Percentiles rank a stretch among this genome's conserved stretches.
These are phyloP conservation scores for Vaccinium myrtillus DNA, from an alignment of 148 eudicot genomes.

Conservation along the genomic window DNA sequence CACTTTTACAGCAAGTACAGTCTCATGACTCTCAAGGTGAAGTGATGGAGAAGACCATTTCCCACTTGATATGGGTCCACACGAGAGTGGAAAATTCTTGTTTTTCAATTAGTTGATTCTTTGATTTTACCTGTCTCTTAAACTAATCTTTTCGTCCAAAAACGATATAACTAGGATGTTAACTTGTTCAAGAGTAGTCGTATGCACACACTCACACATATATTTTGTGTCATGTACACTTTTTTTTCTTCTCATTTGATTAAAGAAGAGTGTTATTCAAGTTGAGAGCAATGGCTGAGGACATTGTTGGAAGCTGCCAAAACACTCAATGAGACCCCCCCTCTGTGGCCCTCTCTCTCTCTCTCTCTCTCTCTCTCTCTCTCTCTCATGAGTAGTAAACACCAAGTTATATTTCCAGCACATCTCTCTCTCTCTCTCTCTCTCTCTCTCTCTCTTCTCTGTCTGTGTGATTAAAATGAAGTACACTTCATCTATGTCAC, in stretches of 20 bases:
- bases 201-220: background rate
- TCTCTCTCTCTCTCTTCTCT: constrained; percentile 4
- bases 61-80: background rate
- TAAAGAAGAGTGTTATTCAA: constrained; percentile 15
- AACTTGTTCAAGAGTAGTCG: background rate
- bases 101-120: constrained; percentile 6
- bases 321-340: constrained; percentile 15
- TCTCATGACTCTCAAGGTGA: background rate
- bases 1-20: background rate
- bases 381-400: constrained; percentile 13
- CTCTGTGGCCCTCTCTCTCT: background rate
- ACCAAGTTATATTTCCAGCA: constrained; percentile 17
- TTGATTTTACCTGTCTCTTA: background rate
- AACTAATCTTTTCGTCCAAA: background rate
- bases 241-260: background rate
- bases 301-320: constrained; percentile 22
- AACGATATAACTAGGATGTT: background rate
- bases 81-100: background rate
- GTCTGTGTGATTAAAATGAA: background rate
- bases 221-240: background rate
- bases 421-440: background rate
- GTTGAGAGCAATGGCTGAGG: constrained; percentile 13
- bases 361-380: no score
- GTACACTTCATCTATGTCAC: constrained; percentile 9
- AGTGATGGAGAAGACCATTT: background rate